Evolutionary conservation across 768 basidiomycete genomes (phyloP), one percentile per base, ranked within the genome.

Genomic region (Calocybe cyanea): DNA sequence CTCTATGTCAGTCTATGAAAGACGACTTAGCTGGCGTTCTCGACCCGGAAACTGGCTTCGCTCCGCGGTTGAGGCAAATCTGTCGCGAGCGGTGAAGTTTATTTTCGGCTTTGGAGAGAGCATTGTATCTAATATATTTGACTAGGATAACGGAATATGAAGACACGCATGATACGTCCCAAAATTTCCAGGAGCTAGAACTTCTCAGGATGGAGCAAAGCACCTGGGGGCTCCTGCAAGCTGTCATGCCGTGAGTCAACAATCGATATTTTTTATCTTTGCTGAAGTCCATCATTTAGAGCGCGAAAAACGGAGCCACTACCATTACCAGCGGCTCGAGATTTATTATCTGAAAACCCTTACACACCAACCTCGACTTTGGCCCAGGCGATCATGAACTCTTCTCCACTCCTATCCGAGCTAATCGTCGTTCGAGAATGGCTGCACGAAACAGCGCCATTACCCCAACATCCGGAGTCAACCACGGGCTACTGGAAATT

Each of bases 371-470:
- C 86, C 0, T 75, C 80, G 4, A 81, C 81, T 0, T 75, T 93
- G 20, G 86, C 85, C 0, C 83, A 89, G 58, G 76, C 81, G 2
- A 78, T 89, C 41, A 76, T 93, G 72, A 65, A 76, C 38, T 65
- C 78, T 2, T 87, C 83, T 0, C 80, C 78, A 0, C 71, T 84
- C 2, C 79, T 92, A 28, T 65, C 77, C 0, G 90, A 91, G 49
- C 86, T 92, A 44, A 72, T 88, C 37, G 81, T 87, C 35, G 82
- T 92, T 7, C 80, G 87, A n/a, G 88, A 92, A 61, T 93, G 91
- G 91, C 72, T 92, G 1, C 87, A 91, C 50, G 86, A 89, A 33
- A 85, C 78, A 0, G 85, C 87, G 0, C 77, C 81, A 0, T 5
- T 71, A n/a, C 76, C 78, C 0, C 63, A 70, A 23, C 71, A 75